Evolutionary conservation across 2,329 filamentous ascomycete species (phyloP), one percentile per base, ranked within the genome.

Genomic region (Pezizomycotina sp.): DNA sequence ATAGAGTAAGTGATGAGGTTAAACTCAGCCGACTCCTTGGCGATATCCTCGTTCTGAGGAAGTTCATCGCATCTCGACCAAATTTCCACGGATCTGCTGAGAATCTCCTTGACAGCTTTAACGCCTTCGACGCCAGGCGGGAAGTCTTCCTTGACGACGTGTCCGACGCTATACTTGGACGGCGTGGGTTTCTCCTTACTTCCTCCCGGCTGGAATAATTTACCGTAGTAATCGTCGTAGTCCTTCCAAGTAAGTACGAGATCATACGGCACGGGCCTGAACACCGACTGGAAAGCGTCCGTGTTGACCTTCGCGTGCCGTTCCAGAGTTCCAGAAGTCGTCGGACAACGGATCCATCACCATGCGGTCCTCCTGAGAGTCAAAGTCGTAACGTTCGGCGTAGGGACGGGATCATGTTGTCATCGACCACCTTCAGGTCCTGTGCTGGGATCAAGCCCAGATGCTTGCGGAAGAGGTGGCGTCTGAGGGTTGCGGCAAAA

Each of bases 51-150:
- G 21, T 83, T 77, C 50, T 77, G 75, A 55, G 92, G 62, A 93
- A 93, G 47, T 81, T 64, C 49, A 93, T 62, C 18, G 83, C 84
- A 93, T 93, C 63, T 92, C 80, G 5, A 93, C 77, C 28, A 83
- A 58, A 6, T 68, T 78, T 2, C 78, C 78, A 42, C 71, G 67
- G 24, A 84, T 63, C 35, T 64, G 36, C 65, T 63, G 36, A 84
- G 60, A 59, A 72, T 67, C 32, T 75, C 69, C 60, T 81, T 83
- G 41, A 83, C 63, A 55, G 79, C 74, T n/a, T 61, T 61, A 27
- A 75, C 72, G 5, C 84, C 79, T 46, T 75, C 69, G 0, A 68
- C 63, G 2, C 62, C 62, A 8, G 25, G 28, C 18, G 57, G 55
- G 56, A 92, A 80, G 52, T 86, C 72, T 33, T 79, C 75, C 52